A percentile compares a stretch with the other conserved stretches of the same genome.
These are phyloP conservation scores for Corchorus olitorius DNA, from an alignment of 345 rosid species.

Conservation along the genomic window DNA sequence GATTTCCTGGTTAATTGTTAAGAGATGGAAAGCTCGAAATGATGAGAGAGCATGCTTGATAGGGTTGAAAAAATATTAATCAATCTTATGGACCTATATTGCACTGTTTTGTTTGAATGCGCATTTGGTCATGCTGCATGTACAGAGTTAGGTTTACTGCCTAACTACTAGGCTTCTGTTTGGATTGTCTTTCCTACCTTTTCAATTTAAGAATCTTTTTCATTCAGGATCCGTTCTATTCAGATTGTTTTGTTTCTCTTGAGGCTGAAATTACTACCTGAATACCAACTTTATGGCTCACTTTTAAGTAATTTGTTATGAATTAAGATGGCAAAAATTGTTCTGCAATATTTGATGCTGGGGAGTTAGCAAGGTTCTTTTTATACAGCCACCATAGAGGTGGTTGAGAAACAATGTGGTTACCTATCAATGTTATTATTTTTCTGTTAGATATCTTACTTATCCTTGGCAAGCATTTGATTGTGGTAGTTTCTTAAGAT, in stretches of 20 bases:
- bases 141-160: background rate
- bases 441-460: background rate
- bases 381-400: background rate
- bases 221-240: background rate
- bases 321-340: background rate
- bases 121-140: background rate
- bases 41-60: background rate
- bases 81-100: background rate
- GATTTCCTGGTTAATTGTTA: background rate
- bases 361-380: background rate
- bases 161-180: background rate
- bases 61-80: background rate
- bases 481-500: background rate
- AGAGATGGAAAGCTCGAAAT: background rate
- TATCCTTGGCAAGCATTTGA: background rate
- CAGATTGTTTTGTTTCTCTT: background rate
- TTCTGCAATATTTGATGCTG: background rate
- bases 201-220: background rate
- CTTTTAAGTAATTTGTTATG: background rate
- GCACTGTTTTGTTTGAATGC: background rate
- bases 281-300: background rate
- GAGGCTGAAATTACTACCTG: background rate
- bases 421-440: background rate
- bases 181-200: background rate
- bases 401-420: background rate